These are phyloP conservation scores for Candida sojae DNA, from an alignment of 1,139 yeast genomes.

Conservation along the genomic window DNA sequence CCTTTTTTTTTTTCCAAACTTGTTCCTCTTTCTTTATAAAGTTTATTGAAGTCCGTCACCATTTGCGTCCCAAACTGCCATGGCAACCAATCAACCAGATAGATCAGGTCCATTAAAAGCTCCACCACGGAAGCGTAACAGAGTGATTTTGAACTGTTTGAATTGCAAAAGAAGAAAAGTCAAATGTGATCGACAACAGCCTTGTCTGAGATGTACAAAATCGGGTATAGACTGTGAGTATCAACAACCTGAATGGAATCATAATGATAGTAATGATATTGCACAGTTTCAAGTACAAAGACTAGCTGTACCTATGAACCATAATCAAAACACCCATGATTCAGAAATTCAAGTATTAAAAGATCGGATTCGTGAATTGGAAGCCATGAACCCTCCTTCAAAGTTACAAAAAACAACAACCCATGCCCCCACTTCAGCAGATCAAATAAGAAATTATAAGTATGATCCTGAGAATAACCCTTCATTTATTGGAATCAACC, in stretches of 20 bases:
- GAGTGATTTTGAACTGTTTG: constrained; percentile 29
- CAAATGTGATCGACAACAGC: constrained; percentile 33
- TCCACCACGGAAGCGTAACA: constrained; percentile 7
- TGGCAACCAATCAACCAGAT: too few species aligned
- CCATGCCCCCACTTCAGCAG: background rate
- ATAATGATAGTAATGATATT: background rate
- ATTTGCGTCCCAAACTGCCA: too few species aligned
- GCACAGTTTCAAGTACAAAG: constrained; percentile 7
- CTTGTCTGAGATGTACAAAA: constrained; percentile 34
- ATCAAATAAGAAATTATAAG: constrained; percentile 4
- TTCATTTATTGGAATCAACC: constrained; percentile 28
- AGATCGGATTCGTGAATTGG: constrained; percentile 10
- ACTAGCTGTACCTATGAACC: background rate
- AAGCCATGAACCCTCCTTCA: background rate
- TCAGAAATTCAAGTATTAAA: constrained; percentile 1
- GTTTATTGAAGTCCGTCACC: background rate
- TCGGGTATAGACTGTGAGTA: constrained; percentile 32
- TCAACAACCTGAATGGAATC: constrained; percentile 22
- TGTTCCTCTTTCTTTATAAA: background rate
- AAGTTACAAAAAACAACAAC: background rate
- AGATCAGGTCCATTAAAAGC: background rate
- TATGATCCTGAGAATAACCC: constrained; percentile 15
- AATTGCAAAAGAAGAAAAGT: constrained; percentile 44
- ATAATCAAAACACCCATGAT: background rate
- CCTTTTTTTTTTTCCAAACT: background rate